Percentiles rank a stretch among this genome's conserved stretches.
phyloP scores from a whole-genome alignment of 768 basidiomycete genomes.

The Mycena venus region DNA sequence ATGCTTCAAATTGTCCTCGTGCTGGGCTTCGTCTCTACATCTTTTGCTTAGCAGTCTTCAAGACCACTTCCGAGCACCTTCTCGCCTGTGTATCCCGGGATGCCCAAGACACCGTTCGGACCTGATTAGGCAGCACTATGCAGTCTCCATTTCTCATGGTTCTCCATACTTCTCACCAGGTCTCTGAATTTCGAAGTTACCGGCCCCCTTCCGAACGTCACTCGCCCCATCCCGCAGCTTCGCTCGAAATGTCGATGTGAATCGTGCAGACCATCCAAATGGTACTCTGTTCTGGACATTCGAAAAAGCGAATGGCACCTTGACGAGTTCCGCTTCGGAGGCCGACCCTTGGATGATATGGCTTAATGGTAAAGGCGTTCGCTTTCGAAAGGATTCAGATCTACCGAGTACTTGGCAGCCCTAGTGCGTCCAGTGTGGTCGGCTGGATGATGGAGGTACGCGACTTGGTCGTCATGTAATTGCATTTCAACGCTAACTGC shows the following conservation, averaged over 20 bases:
- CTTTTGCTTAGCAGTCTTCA: not conserved
- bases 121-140: slow-evolving; percentile 75
- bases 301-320: slow-evolving; percentile 67
- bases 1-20: not conserved
- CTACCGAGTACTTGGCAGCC: slow-evolving; percentile 49
- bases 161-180: not conserved
- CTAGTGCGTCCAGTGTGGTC: slow-evolving; percentile 77
- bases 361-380: slow-evolving; percentile 70
- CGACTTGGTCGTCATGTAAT: slow-evolving; percentile 21
- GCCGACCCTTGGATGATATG: slow-evolving; percentile 78
- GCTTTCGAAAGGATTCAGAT: not conserved
- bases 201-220: slow-evolving; percentile 68
- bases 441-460: slow-evolving; percentile 76
- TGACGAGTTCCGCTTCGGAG: slow-evolving; percentile 53
- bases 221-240: slow-evolving; percentile 63
- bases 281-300: slow-evolving; percentile 75
- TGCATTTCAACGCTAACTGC: not conserved
- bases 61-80: slow-evolving; percentile 53
- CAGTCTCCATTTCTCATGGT: slow-evolving; percentile 24
- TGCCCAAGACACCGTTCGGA: slow-evolving; percentile 61
- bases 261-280: slow-evolving; percentile 70
- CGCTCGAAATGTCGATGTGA: slow-evolving; percentile 74
- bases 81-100: slow-evolving; percentile 62
- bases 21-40: not conserved
- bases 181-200: slow-evolving; percentile 72